Evolutionary conservation across 2,329 filamentous ascomycete species (phyloP).

Genomic region (Kalmusia sp.): DNA sequence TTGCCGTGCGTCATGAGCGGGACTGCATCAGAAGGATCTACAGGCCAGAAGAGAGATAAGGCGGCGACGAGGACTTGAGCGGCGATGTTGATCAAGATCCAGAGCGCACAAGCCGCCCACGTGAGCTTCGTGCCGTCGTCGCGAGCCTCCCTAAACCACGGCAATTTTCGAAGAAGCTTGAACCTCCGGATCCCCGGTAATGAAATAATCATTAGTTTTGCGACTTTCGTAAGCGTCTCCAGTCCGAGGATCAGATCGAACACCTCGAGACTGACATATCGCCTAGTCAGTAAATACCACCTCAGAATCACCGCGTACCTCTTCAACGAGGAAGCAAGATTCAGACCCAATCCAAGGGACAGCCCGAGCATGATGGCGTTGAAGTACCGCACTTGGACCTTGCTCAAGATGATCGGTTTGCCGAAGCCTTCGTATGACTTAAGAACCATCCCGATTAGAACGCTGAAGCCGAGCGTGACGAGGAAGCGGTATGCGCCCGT

Average conservation of each 20-base stretch:
- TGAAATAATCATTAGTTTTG: constrained; percentile 43
- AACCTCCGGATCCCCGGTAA: constrained; percentile 34
- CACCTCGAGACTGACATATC: constrained; percentile 41
- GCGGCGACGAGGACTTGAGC: constrained; percentile 43
- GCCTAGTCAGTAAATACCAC: constrained; percentile 42
- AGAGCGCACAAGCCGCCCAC: constrained; percentile 41
- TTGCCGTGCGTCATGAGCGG: constrained; percentile 36
- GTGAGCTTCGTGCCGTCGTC: constrained; percentile 41
- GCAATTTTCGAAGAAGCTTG: constrained; percentile 30
- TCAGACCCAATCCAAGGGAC: constrained; percentile 43
- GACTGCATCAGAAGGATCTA: constrained; percentile 32
- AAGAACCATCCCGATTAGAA: constrained; percentile 34
- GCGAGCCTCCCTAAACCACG: constrained; percentile 38
- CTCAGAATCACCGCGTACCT: constrained; percentile 42
- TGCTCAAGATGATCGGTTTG: constrained; percentile 30
- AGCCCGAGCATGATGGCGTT: constrained; percentile 43
- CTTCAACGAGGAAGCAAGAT: constrained; percentile 41
- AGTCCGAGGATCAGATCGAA: constrained; percentile 45
- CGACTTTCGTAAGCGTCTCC: constrained; percentile 38
- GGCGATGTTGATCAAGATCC: constrained; percentile 42
- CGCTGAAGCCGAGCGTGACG: constrained; percentile 39
- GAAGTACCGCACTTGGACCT: constrained; percentile 37
- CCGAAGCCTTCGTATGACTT: constrained; percentile 40
- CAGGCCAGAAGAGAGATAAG: constrained; percentile 43
- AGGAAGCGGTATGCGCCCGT: constrained; percentile 33